A percentile compares a stretch with the other conserved stretches of the same genome.
Conservation (phyloP, 805 yeast genomes). For the Ogataea sp. region DNA sequence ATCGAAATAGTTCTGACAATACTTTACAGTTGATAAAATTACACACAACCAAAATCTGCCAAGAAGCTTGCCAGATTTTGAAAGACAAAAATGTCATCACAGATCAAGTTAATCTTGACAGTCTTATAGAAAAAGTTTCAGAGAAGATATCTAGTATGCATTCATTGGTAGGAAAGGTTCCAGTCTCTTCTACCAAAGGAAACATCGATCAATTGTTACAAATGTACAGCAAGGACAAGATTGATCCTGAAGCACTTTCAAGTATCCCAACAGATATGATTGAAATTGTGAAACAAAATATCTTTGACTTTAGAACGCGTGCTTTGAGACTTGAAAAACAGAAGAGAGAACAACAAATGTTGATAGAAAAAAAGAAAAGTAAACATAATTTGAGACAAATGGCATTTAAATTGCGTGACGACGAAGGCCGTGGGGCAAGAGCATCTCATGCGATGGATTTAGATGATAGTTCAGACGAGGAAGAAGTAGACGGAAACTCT, state of each 20-base stretch:
- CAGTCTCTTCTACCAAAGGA: neutral
- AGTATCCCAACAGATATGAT: constrained; percentile 49
- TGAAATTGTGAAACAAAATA: constrained; percentile 43
- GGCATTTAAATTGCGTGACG: constrained; percentile 19
- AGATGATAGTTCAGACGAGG: constrained; percentile 25
- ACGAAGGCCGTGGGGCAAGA: constrained; percentile 8
- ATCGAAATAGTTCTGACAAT: neutral
- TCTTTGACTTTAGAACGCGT: constrained; percentile 47
- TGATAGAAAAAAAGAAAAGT: constrained; percentile 41
- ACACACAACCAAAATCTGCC: neutral
- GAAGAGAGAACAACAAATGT: constrained; percentile 39
- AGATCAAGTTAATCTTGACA: too few species aligned
- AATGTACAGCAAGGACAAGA: constrained; percentile 29
- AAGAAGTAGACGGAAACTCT: constrained; percentile 18
- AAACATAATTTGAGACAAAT: constrained; percentile 38
- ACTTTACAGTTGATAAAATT: neutral
- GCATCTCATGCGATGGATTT: constrained; percentile 14
- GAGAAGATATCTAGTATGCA: neutral
- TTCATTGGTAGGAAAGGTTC: neutral
- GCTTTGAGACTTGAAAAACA: constrained; percentile 45
- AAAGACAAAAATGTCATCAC: neutral
- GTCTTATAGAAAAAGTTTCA: neutral
- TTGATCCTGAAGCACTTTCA: constrained; percentile 47
- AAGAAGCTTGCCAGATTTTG: neutral
- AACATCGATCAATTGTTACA: constrained; percentile 7